These are phyloP conservation scores for Polygonum maritimum DNA, from an alignment of 148 eudicot genomes.

Conservation along the genomic window DNA sequence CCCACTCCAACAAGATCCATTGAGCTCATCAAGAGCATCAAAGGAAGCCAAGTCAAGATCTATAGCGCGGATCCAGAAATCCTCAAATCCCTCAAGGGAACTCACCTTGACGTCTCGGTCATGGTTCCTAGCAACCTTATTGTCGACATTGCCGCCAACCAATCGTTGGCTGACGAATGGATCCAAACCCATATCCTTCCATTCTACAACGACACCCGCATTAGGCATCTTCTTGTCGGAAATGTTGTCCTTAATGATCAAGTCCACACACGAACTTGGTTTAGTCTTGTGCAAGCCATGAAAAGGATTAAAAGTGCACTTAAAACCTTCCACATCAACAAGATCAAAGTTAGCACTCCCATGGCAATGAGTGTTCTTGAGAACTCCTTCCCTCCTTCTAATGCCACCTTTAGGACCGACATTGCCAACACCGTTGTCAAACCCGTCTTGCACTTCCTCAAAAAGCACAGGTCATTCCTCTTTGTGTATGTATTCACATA, in stretches of 20 bases:
- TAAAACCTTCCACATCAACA: not conserved
- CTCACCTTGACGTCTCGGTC: constrained; percentile 50
- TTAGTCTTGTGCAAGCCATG: constrained; percentile 8
- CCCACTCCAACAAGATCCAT: constrained; percentile 46
- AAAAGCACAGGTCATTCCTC: constrained; percentile 64
- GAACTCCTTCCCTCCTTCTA: constrained; percentile 44
- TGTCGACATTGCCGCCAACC: constrained; percentile 49
- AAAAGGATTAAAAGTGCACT: not conserved
- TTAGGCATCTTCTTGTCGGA: constrained; percentile 74
- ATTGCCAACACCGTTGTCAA: constrained; percentile 32
- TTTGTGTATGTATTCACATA: constrained; percentile 77
- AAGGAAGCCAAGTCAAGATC: constrained; percentile 58
- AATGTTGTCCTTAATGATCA: constrained; percentile 60
- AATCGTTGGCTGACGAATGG: constrained; percentile 67
- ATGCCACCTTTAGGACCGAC: constrained; percentile 56
- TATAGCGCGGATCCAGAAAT: constrained; percentile 54
- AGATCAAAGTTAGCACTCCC: constrained; percentile 5
- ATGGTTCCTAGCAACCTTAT: constrained; percentile 86
- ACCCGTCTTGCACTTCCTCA: constrained; percentile 56
- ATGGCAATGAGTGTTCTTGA: constrained; percentile 5
- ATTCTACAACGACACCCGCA: constrained; percentile 55
- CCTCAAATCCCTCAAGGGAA: constrained; percentile 48
- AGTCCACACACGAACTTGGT: constrained; percentile 15
- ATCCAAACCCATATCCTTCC: constrained; percentile 44
- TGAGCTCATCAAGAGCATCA: constrained; percentile 50